Evolutionary conservation across 441 rosid genomes (phyloP), one percentile per base, ranked within the genome.

Genomic region (Pelargonium exstipulatum): DNA sequence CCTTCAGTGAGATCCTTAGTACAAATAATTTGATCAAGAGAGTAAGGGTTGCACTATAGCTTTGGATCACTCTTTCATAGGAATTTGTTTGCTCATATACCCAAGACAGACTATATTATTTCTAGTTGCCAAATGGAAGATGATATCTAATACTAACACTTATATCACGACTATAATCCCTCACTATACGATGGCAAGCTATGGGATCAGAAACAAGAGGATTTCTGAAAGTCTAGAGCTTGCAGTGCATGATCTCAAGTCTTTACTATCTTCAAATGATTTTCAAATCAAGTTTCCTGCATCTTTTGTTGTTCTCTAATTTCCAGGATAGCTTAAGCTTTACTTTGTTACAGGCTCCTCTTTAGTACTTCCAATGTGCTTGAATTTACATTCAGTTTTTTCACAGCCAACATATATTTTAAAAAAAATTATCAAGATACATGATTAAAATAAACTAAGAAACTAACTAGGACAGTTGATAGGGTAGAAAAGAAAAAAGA

Each of bases 401-500:
- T 26, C 32, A 2, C 32, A 26, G 4, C 4, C 32, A 26, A 26
- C 32, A 26, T 26, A 26, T n/a, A n/a, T n/a, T n/a, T n/a, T n/a
- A n/a, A n/a, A n/a, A 14, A 14, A 51, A 51, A 51, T 13, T 51
- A 51, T 51, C 13, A 5, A 13, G 57, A 17, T 51, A 51, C 57
- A n/a, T n/a, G 57, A 51, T n/a, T n/a, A 16, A 17, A n/a, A 51
- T 51, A 51, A 51, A 51, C 16, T 17, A 14, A 51, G 57, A 51
- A 51, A n/a, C 18, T 51, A 51, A 51, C 5, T 51, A 51, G 57
- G 14, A n/a, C 18, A 49, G 57, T n/a, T 3, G n/a, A 17, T 49
- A 49, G 57, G 57, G 57, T 17, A 51, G 20, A 51, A 51, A 17
- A 22, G 58, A 26, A 26, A 26, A 26, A 26, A 68, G 70, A 29